Evolutionary conservation across 2,329 filamentous ascomycete genomes (phyloP), one percentile per base, ranked within the genome.

Genomic region (Tetracladium maxilliforme): DNA sequence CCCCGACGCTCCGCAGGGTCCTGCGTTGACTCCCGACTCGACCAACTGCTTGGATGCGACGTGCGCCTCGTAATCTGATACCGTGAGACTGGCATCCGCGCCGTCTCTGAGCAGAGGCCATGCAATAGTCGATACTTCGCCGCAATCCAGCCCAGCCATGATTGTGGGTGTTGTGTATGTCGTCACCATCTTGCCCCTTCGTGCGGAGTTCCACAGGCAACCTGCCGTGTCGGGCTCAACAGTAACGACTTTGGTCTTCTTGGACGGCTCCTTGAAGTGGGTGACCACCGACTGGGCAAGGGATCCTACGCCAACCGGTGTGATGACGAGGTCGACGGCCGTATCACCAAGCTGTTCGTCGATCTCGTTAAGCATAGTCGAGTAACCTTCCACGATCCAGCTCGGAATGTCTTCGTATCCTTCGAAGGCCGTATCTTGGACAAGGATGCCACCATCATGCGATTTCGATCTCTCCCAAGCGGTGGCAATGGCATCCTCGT

Each of bases 351-450:
- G 40, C 39, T 86, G 77, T 12, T 54, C 43, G 24, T 83, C 75
- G 0, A 69, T 54, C 40, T 90, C 81, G 4, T 49, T 44, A 32
- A 86, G 53, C 63, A 86, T 74, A 0, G 78, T 83, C 5, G 58
- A 58, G 38, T 87, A 90, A 1, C 81, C 81, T 31, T 87, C 70
- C 0, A 83, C 74, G 13, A 86, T 76, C 70, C 75, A 84, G 45
- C 66, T 44, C 0, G 79, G 76, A 5, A 83, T 64, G 19, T 69
- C 55, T 23, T 71, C 62, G 36, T 79, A 82, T 3, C 66, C 71
- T 1, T 63, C 58, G 37, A 77, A 78, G 0, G 70, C 63, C 7
- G 65, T 73, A 38, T 87, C 81, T 40, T 79, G 66, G 1, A 86
- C 58, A 20, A 84, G 45, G 6, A 84, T 40, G 0, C 55, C 59